Percentiles rank a stretch among this genome's conserved stretches.
Conservation (phyloP, 345 rosid genomes). For the Iberis pinnata region DNA sequence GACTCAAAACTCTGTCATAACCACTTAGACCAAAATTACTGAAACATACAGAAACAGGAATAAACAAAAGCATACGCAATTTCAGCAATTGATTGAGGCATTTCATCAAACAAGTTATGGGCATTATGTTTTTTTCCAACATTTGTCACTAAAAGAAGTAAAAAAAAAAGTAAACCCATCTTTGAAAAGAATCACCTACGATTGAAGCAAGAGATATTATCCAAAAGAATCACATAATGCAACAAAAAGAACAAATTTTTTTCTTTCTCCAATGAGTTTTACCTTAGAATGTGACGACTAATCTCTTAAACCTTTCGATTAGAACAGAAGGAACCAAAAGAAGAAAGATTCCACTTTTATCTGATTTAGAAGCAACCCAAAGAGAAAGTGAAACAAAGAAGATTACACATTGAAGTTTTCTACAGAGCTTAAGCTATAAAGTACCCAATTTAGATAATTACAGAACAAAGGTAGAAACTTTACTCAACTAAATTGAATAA, state of each 20-base stretch:
- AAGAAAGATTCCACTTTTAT: no score
- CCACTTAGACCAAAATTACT: no score
- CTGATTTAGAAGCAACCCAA: conserved; percentile 31
- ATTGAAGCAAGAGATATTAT: conserved; percentile 51
- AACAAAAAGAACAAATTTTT: background rate
- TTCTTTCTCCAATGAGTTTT: background rate
- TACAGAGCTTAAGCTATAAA: conserved; percentile 13
- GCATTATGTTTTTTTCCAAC: conserved; percentile 20
- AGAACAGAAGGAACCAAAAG: no score
- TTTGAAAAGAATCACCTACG: conserved; percentile 60
- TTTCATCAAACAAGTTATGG: conserved; percentile 23
- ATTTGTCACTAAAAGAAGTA: conserved; percentile 12
- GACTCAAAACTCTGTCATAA: no score
- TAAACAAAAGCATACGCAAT: conserved; percentile 17
- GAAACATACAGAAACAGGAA: no score
- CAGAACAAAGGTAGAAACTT: conserved; percentile 32
- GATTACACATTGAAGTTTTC: conserved; percentile 20
- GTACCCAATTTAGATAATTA: background rate
- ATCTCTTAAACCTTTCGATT: conserved; percentile 30
- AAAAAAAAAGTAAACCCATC: conserved; percentile 21
- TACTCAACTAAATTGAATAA: background rate
- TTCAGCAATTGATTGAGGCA: conserved; percentile 27
- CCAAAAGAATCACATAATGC: conserved; percentile 23
- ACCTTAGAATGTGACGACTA: conserved; percentile 28
- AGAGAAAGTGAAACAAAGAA: conserved; percentile 17